Base-by-base conservation (phyloP, 495 filamentous ascomycete genomes). In the Penicillium canariense region DNA sequence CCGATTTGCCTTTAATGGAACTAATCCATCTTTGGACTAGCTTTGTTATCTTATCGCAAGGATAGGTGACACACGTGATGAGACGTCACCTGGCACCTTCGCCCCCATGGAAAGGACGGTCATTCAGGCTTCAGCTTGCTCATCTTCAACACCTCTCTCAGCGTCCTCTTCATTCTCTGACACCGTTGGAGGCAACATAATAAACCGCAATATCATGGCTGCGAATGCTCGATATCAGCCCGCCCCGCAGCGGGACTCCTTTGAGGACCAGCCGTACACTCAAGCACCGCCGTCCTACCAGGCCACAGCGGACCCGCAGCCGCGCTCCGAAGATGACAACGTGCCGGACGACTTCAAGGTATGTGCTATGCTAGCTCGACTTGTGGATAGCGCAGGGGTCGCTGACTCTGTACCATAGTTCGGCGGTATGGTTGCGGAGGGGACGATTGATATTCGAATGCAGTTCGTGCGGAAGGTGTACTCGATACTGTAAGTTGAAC, bases 271-370 rank as follows among this genome's bases (percentile, higher is more conserved):
- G 56, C 64, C 70, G 56, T 97, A 89, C 80, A 81, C 87, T 44
- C 90, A 94, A 67, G 79, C 92, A 59, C 94, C 94, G 57, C 94
- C 94, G 5, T 89, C 59, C 75, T 88, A 65, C 72, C 80, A 67
- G 80, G 81, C 63, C 49, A 75, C 73, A 20, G 68, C 67, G 18
- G 66, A 72, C n/a, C 60, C 71, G n/a, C 79, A 85, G 49, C 86
- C 94, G 56, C 87, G 81, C 68, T 84, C 84, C 68, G 90, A 96
- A 64, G 88, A 92, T 69, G 91, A 96, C 68, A 87, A 91, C 60
- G 68, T 98, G 39, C 94, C 94, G 4, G 94, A 98, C 80, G 94
- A 98, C 76, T 97, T 98, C 81, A 98, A 96, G 78, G 87, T 88
- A 67, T 31, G 66, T 51, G 10, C 39, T 25, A 12, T 14, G 4